Evolutionary conservation across 225 moss, liverwort and hornwort genomes (phyloP).

Genomic region (Bryoerythrophyllum caledonicum): DNA sequence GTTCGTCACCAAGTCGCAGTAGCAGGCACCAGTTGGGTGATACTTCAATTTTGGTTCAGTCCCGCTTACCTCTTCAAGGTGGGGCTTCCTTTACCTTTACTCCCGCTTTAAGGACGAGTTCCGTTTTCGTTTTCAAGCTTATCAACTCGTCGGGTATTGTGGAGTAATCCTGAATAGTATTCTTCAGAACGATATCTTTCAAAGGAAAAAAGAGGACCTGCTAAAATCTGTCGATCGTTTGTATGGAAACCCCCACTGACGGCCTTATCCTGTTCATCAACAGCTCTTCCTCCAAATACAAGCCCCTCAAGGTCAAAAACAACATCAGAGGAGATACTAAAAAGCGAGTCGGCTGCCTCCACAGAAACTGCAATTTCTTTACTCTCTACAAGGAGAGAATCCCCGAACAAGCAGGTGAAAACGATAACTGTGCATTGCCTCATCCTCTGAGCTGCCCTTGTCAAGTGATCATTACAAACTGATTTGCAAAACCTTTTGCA

Average conservation of each 20-base stretch:
- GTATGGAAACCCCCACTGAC: conserved; percentile 11
- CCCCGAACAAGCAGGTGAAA: conserved; percentile 49
- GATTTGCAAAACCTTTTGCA: neutral
- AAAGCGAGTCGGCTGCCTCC: conserved; percentile 37
- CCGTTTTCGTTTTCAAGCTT: neutral
- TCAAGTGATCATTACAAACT: conserved; percentile 15
- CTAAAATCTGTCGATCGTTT: conserved; percentile 3
- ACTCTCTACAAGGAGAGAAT: conserved; percentile 27
- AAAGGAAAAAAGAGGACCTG: neutral
- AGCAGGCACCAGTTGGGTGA: conserved; percentile 38
- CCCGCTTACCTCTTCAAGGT: conserved; percentile 65
- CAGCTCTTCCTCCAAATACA: conserved; percentile 71
- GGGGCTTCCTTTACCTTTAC: conserved; percentile 17
- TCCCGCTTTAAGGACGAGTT: conserved; percentile 8
- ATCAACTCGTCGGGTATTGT: neutral
- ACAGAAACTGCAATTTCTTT: conserved; percentile 15
- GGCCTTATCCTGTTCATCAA: conserved; percentile 17
- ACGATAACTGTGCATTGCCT: conserved; percentile 1
- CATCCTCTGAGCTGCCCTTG: neutral
- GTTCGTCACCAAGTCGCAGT: conserved; percentile 43
- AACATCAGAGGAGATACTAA: conserved; percentile 54
- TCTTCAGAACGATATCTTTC: neutral
- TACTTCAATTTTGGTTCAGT: conserved; percentile 33
- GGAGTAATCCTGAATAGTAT: conserved; percentile 1
- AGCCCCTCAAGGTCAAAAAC: conserved; percentile 63